These are phyloP conservation scores for Aquilaria agallochum DNA, from an alignment of 441 rosid species.

Conservation along the genomic window DNA sequence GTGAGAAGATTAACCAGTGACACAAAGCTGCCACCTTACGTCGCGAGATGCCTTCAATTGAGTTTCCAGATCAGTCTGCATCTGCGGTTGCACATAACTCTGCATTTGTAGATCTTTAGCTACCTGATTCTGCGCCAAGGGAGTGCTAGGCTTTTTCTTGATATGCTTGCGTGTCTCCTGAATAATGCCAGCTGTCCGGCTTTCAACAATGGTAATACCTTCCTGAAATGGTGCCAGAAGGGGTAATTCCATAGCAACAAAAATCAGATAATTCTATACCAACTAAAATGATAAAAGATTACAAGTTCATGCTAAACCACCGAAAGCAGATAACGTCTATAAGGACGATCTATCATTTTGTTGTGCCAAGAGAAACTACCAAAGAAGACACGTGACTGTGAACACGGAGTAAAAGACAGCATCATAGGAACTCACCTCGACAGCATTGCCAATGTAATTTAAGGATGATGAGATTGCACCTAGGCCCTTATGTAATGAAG, in stretches of 20 bases:
- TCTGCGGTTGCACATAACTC: conserved; percentile 22
- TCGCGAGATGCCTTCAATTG: conserved; percentile 81
- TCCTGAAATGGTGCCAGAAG: conserved; percentile 31
- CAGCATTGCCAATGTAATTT: conserved; percentile 48
- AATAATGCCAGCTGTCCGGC: conserved; percentile 56
- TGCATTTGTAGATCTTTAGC: conserved; percentile 26
- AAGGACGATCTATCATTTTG: background rate
- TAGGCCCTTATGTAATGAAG: conserved; percentile 45
- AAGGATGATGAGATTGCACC: conserved; percentile 50
- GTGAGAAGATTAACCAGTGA: conserved; percentile 30
- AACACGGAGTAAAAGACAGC: background rate
- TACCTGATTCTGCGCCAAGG: conserved; percentile 24
- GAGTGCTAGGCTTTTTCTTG: conserved; percentile 37
- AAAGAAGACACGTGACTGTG: conserved; percentile 2
- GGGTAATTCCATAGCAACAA: conserved; percentile 3
- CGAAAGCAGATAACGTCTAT: background rate
- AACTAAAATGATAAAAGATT: conserved; percentile 2
- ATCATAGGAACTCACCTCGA: conserved; percentile 39
- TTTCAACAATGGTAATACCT: conserved; percentile 59
- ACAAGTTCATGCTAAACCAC: conserved; percentile 1
- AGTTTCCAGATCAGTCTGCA: conserved; percentile 48
- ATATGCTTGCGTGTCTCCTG: conserved; percentile 66
- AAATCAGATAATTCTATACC: background rate
- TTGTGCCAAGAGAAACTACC: background rate
- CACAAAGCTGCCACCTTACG: conserved; percentile 72